Base-by-base conservation (phyloP, 495 filamentous ascomycete species). In the Trichoderma erinaceum region DNA sequence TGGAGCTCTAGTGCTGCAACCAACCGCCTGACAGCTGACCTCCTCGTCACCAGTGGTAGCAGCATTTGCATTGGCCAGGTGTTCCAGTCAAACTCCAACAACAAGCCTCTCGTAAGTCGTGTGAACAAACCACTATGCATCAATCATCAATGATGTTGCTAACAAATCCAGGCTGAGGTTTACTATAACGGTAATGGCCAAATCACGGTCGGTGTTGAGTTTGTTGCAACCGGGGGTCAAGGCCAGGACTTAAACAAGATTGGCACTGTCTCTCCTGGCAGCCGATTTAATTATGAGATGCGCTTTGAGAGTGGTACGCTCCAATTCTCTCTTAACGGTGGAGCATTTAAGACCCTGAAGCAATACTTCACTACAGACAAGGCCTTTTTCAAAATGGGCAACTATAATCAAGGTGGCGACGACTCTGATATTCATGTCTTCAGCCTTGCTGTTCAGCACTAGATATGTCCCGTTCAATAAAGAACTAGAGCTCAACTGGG, bases 81-180 rank as follows among this genome's bases (percentile, higher is more conserved):
- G 43, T 46, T 46, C 43, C 43, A 46, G 43, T 46, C 43, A 18
- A 46, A 46, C 43, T 46, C 43, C 43, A 46, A 46, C 43, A 46
- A 46, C 43, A 46, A 46, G 43, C 43, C 43, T 46, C 43, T 46
- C 12, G 43, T 46, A 46, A 46, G 43, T 46, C 43, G 43, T 46
- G 43, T 46, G 43, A 46, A 46, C 43, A 46, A 46, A 46, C 43
- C 43, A 46, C 43, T 46, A 46, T 46, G 43, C 43, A 46, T 46
- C 43, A 46, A 46, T 46, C 43, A 46, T 46, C 43, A 46, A 46
- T 46, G 12, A 46, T 46, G 43, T 46, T 46, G 43, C 43, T 46
- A 46, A 46, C 43, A 46, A 46, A 46, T 46, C 43, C 12, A 46
- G 43, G 43, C 43, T 46, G 43, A 46, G 43, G 43, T 46, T 46